Base-by-base conservation (phyloP, 345 rosid species). In the Bretschneidera sinensis region DNA sequence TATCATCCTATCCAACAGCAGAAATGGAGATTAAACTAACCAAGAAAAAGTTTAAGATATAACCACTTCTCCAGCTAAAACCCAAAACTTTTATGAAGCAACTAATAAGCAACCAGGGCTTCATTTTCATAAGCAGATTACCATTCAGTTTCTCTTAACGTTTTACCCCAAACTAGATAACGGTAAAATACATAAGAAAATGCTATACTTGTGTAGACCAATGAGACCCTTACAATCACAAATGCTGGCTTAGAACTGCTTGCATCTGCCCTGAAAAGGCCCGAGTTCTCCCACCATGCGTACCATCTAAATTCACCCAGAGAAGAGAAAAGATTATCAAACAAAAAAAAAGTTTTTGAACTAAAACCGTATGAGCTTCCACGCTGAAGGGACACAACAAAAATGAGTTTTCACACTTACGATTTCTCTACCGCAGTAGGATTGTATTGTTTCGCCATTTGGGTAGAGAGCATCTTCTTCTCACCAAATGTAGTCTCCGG, bases 371-470 rank as follows among this genome's bases (percentile, higher is more conserved):
- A n/a, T 21, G 34, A 47, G 0, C 2, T 43, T 6, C 4, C 33
- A 21, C 53, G 9, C 2, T 9, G 10, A 39, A 39, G 16, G 45
- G 10, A 39, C 15, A 11, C 33, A 28, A 8, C 10, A n/a, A n/a
- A n/a, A 39, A 39, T 14, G 45, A 9, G 18, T 57, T 57, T 47
- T 23, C 51, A 55, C 48, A 79, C 91, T 74, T 64, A 94, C 97
- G 96, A 80, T 63, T 84, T 85, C 81, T 92, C 98, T 4, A 89
- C 98, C 0, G 78, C 74, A 59, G 73, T 73, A 6, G 96, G 98
- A 68, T 71, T 85, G 61, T 92, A 92, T 49, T 89, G 95, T 56
- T 89, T 92, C 1, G 97, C 94, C 98, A 92, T 89, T 72, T 76
- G 88, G 57, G 65, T 48, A 10, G 98, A 90, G 52, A 94, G 86